A percentile compares a stretch with the other conserved stretches of the same genome.
Conservation (phyloP, 495 filamentous ascomycete genomes). For the Geoglossum glabrum region DNA sequence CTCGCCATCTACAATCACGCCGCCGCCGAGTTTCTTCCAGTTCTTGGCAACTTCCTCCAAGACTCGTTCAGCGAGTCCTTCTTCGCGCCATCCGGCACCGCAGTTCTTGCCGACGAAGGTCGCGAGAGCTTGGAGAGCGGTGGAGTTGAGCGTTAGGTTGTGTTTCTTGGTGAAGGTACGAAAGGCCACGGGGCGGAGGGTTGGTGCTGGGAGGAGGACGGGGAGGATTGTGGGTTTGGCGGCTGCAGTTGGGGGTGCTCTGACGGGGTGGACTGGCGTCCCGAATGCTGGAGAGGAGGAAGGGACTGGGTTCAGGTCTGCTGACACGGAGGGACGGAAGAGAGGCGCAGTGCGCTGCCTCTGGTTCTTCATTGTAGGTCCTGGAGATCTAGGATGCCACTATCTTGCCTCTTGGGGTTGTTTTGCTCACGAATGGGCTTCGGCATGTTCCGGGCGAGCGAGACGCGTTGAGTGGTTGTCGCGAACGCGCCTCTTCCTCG, state of each 20-base stretch:
- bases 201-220: slow-evolving; percentile 69
- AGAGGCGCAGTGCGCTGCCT: slow-evolving; percentile 1
- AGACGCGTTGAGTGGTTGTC: slow-evolving; percentile 4
- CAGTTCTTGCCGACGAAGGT: slow-evolving; percentile 82
- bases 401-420: too few species aligned
- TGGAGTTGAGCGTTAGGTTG: slow-evolving; percentile 77
- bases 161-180: slow-evolving; percentile 96
- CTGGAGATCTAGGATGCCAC: too few species aligned
- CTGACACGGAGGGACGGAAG: slow-evolving; percentile 11
- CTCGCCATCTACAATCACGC: slow-evolving; percentile 75
- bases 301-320: slow-evolving; percentile 36
- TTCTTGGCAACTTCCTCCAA: slow-evolving; percentile 74
- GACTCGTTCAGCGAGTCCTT: slow-evolving; percentile 77
- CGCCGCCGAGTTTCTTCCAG: slow-evolving; percentile 70
- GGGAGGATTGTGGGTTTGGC: slow-evolving; percentile 62
- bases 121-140: slow-evolving; percentile 65
- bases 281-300: slow-evolving; percentile 83
- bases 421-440: neutral
- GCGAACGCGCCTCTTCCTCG: neutral
- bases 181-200: slow-evolving; percentile 78
- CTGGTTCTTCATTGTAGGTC: neutral
- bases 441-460: neutral
- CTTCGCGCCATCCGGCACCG: slow-evolving; percentile 89
- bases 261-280: slow-evolving; percentile 57
- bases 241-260: slow-evolving; percentile 18